A percentile compares a stretch with the other conserved stretches of the same genome.
These are phyloP conservation scores for Dunaliella sp. DNA, from an alignment of 139 green algal genomes.

Conservation along the genomic window DNA sequence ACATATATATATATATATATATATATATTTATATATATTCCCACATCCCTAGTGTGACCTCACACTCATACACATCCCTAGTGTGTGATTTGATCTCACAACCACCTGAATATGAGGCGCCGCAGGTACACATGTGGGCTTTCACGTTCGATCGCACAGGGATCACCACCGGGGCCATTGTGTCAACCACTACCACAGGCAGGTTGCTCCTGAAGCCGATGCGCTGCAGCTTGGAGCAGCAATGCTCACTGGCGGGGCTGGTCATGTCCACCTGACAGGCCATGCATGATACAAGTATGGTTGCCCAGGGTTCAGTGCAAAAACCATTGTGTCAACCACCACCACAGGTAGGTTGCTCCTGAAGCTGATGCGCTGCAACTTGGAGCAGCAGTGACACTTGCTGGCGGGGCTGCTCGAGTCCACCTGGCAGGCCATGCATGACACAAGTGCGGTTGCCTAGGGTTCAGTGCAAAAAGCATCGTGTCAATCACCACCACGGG, in stretches of 20 bases:
- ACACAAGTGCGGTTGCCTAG: slow-evolving; percentile 15
- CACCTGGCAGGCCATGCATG: too few relatives aligned
- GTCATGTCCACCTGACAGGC: neutral
- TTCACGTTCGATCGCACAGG: slow-evolving; percentile 14
- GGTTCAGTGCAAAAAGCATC: neutral
- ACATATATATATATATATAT: too few relatives aligned
- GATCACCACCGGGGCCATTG: slow-evolving; percentile 1
- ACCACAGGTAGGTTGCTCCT: slow-evolving; percentile 42
- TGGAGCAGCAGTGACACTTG: neutral
- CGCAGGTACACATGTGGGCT: slow-evolving; percentile 43
- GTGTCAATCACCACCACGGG: slow-evolving; percentile 37
- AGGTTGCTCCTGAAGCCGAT: slow-evolving; percentile 38
- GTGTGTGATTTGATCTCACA: neutral
- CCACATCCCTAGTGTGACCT: too few relatives aligned
- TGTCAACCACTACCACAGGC: slow-evolving; percentile 42
- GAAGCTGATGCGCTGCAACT: slow-evolving; percentile 20
- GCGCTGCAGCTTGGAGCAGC: neutral
- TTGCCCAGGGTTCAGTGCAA: slow-evolving; percentile 15
- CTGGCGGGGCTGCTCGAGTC: neutral
- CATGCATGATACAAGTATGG: too few relatives aligned
- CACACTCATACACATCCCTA: too few relatives aligned
- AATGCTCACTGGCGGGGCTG: neutral
- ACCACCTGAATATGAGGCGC: slow-evolving; percentile 14
- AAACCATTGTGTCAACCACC: slow-evolving; percentile 23
- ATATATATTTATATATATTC: too few relatives aligned